Evolutionary conservation across 352 stramenopile genomes (phyloP).

Genomic region (Phytophthora litchii): DNA sequence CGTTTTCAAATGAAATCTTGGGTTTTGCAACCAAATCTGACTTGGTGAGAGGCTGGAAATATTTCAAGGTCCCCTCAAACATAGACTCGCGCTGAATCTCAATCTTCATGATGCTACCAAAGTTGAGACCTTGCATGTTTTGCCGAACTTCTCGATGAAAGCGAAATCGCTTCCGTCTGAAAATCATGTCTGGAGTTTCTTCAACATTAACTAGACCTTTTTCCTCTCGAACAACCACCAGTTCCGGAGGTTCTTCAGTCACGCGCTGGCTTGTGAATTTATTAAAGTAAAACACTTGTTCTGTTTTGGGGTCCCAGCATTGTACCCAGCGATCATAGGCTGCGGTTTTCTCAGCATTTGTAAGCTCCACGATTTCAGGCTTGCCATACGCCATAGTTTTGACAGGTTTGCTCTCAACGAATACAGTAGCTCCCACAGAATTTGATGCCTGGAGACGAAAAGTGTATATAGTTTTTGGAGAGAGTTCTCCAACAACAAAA

Average conservation of each 20-base stretch:
- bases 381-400: constrained; percentile 61
- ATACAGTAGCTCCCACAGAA: constrained; percentile 56
- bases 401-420: constrained; percentile 68
- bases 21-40: constrained; percentile 68
- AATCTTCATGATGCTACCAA: constrained; percentile 49
- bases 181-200: constrained; percentile 80
- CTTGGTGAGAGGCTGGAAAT: constrained; percentile 54
- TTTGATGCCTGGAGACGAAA: constrained; percentile 82
- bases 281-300: constrained; percentile 92
- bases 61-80: constrained; percentile 69
- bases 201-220: constrained; percentile 51
- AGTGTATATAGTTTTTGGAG: constrained; percentile 54
- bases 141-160: constrained; percentile 81
- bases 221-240: constrained; percentile 47
- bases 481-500: constrained; percentile 58
- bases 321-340: constrained; percentile 78
- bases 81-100: constrained; percentile 62
- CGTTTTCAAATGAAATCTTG: constrained; percentile 82
- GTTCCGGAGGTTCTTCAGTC: constrained; percentile 58
- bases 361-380: constrained; percentile 75
- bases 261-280: constrained; percentile 80
- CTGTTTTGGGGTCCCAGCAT: constrained; percentile 86
- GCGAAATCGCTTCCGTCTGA: constrained; percentile 85
- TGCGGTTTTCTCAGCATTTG: constrained; percentile 38
- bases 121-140: constrained; percentile 34